Percentiles rank a stretch among this genome's conserved stretches.
These are phyloP conservation scores for Dorcoceras hygrometricum DNA, from an alignment of 257 asterid genomes.

Conservation along the genomic window DNA sequence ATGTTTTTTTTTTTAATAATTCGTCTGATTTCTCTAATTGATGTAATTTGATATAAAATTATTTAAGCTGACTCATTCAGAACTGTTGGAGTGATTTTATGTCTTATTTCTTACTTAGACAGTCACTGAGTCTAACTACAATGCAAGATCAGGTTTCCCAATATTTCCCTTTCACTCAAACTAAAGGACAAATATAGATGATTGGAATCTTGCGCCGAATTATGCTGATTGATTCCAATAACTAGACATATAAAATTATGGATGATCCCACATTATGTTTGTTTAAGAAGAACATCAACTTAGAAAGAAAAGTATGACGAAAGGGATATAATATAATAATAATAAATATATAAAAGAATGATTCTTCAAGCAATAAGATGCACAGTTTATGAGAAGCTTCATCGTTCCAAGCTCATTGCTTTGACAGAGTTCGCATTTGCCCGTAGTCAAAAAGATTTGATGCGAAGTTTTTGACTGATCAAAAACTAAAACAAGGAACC, in stretches of 20 bases:
- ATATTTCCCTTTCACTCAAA: conserved; percentile 22
- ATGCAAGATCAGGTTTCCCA: background rate
- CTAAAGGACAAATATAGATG: conserved; percentile 28
- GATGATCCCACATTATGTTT: conserved; percentile 27
- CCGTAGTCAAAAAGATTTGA: background rate
- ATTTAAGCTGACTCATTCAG: background rate
- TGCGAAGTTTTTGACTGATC: background rate
- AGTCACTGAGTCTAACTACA: background rate
- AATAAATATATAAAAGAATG: background rate
- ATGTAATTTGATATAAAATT: no score
- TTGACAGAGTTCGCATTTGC: background rate
- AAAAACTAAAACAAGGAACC: background rate
- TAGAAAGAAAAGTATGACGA: background rate
- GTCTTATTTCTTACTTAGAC: no score
- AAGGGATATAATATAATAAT: background rate
- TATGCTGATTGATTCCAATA: conserved; percentile 28
- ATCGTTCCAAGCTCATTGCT: conserved; percentile 25
- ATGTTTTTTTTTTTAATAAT: no score
- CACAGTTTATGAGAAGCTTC: conserved; percentile 12
- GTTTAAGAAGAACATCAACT: conserved; percentile 18
- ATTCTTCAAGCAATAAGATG: conserved; percentile 1
- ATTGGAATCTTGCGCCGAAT: conserved; percentile 26
- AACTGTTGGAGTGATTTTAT: no score
- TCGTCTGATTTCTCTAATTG: no score
- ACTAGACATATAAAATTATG: conserved; percentile 2